Evolutionary conservation across 495 filamentous ascomycete species (phyloP), one percentile per base, ranked within the genome.

Genomic region (Neurospora discreta): DNA sequence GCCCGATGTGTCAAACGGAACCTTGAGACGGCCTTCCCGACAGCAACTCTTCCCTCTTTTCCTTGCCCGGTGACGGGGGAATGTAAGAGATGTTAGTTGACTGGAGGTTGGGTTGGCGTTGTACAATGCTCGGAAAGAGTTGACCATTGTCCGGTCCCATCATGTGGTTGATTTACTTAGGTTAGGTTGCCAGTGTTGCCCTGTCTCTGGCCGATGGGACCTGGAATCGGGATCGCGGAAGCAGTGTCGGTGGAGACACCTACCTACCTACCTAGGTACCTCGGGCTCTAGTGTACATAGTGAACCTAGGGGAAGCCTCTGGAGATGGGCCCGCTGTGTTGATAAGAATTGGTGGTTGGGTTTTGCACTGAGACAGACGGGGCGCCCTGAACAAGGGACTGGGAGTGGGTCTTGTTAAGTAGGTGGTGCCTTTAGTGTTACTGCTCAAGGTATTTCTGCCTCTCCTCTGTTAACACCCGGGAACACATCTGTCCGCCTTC

Each of bases 301-400:
- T 39, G 33, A 69, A n/a, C n/a, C n/a, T n/a, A 69, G 58, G 68
- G 69, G 39, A 44, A 43, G 44, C 13, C 52, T 60, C 30, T 60
- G 52, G 52, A 60, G 52, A 33, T 60, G 52, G 52, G 52, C 52
- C 52, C 52, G 52, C 52, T 60, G 52, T 23, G 23, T 60, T 26
- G 52, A 26, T 23, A 74, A 70, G 76, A 75, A 75, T 78, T 73
- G 72, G 74, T 58, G 75, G 70, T 70, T 74, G 71, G 70, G 43
- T 36, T 76, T 43, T 70, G 58, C 65, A 42, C 71, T 73, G 52
- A 43, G 42, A 43, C 70, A 70, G 60, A 41, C n/a, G 20, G 73
- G 60, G 20, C 23, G 52, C 52, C 52, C 52, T 33, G 52, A 6
- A 13, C 52, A 60, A 60, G 52, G 52, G 52, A 60, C 52, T 60